phyloP scores from a whole-genome alignment of 2,329 filamentous ascomycete genomes.

The Rutstroemia sp. region DNA sequence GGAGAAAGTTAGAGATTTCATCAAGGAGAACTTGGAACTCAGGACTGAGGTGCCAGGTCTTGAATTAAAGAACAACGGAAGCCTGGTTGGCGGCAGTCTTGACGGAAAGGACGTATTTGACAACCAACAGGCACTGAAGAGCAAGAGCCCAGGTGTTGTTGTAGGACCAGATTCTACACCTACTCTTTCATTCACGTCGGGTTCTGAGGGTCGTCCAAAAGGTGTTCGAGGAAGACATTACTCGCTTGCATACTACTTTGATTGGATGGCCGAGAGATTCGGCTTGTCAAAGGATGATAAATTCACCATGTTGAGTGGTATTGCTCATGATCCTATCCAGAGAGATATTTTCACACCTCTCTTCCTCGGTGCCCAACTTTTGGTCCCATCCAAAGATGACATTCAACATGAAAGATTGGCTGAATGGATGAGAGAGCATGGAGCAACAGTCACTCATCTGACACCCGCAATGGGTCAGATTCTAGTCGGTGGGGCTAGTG shows the following conservation, averaged over 20 bases:
- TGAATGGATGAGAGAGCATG: conserved; percentile 77
- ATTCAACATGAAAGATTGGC: conserved; percentile 80
- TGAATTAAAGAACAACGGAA: conserved; percentile 62
- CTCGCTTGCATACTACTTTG: conserved; percentile 77
- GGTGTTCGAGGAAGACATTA: conserved; percentile 85
- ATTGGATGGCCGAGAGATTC: conserved; percentile 88
- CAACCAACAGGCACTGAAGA: conserved; percentile 41
- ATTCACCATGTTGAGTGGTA: conserved; percentile 80
- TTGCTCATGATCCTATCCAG: conserved; percentile 68
- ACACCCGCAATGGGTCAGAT: conserved; percentile 98
- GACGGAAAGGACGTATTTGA: conserved; percentile 63
- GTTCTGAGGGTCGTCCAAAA: conserved; percentile 74
- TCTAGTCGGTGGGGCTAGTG: conserved; percentile 73
- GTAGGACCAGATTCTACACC: conserved; percentile 82
- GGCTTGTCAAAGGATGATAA: conserved; percentile 61
- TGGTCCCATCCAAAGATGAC: conserved; percentile 73
- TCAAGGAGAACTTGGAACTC: conserved; percentile 64
- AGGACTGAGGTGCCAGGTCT: conserved; percentile 70
- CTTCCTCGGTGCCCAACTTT: conserved; percentile 72
- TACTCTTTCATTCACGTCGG: conserved; percentile 68
- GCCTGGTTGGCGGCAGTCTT: conserved; percentile 58
- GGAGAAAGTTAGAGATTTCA: conserved; percentile 53
- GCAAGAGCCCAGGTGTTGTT: conserved; percentile 58
- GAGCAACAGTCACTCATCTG: conserved; percentile 74
- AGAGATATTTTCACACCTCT: conserved; percentile 83